Conservation (phyloP, 2,329 filamentous ascomycete species). For the Coleophoma eucalyptorum region DNA sequence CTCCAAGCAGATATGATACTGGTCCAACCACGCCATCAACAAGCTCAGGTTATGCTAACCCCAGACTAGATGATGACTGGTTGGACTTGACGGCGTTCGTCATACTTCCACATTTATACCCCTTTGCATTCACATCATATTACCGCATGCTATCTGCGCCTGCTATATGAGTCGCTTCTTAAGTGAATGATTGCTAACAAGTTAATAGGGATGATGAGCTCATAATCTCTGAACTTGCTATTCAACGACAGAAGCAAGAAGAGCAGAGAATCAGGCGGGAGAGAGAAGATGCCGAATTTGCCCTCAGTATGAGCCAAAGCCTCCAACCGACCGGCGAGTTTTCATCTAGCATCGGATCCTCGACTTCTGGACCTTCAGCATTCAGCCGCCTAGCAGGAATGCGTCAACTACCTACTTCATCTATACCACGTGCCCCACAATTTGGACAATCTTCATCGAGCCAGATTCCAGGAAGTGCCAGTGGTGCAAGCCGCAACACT, state of each 20-base stretch:
- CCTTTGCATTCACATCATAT: background rate
- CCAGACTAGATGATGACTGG: conserved; percentile 13
- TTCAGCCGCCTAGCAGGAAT: conserved; percentile 22
- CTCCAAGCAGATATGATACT: conserved; percentile 20
- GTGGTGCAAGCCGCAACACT: conserved; percentile 6
- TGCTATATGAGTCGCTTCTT: background rate
- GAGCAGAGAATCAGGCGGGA: conserved; percentile 34
- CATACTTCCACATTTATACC: conserved; percentile 7
- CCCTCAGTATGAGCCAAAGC: conserved; percentile 11
- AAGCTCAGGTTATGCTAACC: conserved; percentile 23
- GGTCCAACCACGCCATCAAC: conserved; percentile 16
- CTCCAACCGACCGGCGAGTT: background rate
- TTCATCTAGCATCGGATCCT: background rate
- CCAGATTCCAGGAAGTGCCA: background rate
- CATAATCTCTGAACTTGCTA: conserved; percentile 10
- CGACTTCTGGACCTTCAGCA: conserved; percentile 15
- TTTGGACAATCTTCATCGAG: too few relatives aligned
- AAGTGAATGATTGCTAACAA: background rate
- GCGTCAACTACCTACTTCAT: conserved; percentile 7
- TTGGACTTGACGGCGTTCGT: conserved; percentile 20
- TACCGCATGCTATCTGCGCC: background rate
- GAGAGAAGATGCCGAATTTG: conserved; percentile 30
- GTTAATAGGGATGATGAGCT: conserved; percentile 21
- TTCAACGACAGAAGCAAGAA: conserved; percentile 24
- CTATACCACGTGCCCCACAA: too few relatives aligned